Evolutionary conservation across 2,329 filamentous ascomycete genomes (phyloP), one percentile per base, ranked within the genome.

Genomic region (Coleophoma eucalyptorum): DNA sequence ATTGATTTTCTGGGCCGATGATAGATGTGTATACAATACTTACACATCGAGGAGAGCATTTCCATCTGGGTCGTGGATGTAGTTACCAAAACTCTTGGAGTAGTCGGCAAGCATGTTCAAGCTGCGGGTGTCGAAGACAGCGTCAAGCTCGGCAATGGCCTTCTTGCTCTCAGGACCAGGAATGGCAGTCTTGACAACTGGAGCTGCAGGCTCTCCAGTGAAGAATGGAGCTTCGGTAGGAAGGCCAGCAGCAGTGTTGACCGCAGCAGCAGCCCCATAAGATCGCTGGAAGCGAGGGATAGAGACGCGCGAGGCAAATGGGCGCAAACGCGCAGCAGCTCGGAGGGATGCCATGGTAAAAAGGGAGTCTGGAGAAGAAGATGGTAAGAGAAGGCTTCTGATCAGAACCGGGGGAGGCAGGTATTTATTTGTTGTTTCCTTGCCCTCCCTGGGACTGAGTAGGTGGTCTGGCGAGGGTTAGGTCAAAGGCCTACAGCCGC

Each of bases 31-130:
- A 32, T 34, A 16, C 16, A 33, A 4, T 18, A 67, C 70, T 48
- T 70, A 74, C 69, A 77, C 74, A 67, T 77, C 74, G 46, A 77
- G 68, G 54, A 71, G 71, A 35, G 70, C 67, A 66, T 78, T 78
- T 60, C 74, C 75, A 54, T 78, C 75, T 47, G 72, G 69, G 58
- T 78, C 75, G 48, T 73, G 69, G 53, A 77, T 72, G 63, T 79
- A 80, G 65, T 79, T 80, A 48, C 75, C 77, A 42, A 69, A 61
- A 61, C 74, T 77, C 67, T 78, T 73, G 46, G 74, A 65, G 56
- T 79, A 80, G 61, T 79, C 72, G 49, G 74, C 76, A 48, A 79
- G 70, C 61, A 79, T 77, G 65, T 78, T 73, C 50, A 79, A 69
- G 50, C 73, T 75, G 43, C 77, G 69, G 33, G 74, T 75, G 60